Evolutionary conservation across 345 rosid genomes (phyloP).

Genomic region (Lumnitzera littorea): DNA sequence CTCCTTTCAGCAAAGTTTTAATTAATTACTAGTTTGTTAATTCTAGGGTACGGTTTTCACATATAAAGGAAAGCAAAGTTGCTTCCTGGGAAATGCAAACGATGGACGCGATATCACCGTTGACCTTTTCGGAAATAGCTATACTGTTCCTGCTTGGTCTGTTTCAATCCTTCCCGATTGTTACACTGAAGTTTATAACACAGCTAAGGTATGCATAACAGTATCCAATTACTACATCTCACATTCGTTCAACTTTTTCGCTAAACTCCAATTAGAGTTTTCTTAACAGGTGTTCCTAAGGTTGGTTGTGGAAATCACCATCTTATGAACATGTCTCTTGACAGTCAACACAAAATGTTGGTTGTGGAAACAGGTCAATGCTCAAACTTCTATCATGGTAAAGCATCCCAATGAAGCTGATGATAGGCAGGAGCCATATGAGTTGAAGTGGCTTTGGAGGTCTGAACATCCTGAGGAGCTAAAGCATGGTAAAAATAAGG

Average conservation of each 20-base stretch:
- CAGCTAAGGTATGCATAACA: slow-evolving; percentile 12
- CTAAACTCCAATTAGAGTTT: no score
- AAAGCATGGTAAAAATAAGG: background rate
- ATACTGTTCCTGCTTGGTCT: slow-evolving; percentile 25
- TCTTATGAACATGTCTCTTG: no score
- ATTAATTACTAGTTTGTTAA: background rate
- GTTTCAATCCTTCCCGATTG: slow-evolving; percentile 43
- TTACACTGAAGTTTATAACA: slow-evolving; percentile 27
- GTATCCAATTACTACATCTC: background rate
- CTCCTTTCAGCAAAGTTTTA: slow-evolving; percentile 9
- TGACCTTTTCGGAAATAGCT: slow-evolving; percentile 19
- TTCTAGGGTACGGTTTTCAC: slow-evolving; percentile 21
- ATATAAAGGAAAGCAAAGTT: slow-evolving; percentile 20
- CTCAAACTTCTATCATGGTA: slow-evolving; percentile 22
- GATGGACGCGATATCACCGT: slow-evolving; percentile 6
- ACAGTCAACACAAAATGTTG: background rate
- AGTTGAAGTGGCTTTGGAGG: slow-evolving; percentile 28
- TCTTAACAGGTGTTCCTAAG: no score
- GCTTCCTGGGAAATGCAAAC: slow-evolving; percentile 32
- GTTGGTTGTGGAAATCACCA: no score
- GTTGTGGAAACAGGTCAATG: slow-evolving; percentile 15
- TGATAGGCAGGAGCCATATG: slow-evolving; percentile 16
- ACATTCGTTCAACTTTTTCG: no score
- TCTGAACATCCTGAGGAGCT: slow-evolving; percentile 12
- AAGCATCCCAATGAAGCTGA: slow-evolving; percentile 15